These are phyloP conservation scores for Dispira simplex DNA, from an alignment of 192 early-diverging fungal species.

Conservation along the genomic window DNA sequence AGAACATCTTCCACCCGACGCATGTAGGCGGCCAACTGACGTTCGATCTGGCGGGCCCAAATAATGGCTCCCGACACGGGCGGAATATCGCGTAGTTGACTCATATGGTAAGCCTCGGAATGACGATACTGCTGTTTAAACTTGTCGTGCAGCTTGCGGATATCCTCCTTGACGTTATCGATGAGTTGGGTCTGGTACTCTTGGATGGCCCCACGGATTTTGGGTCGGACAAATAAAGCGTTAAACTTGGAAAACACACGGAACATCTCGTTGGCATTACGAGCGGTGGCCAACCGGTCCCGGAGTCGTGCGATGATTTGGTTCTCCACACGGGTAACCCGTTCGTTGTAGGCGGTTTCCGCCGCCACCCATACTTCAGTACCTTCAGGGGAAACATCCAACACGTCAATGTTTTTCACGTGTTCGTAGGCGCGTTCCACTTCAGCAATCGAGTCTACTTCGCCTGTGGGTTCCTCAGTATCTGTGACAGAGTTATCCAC, in stretches of 20 bases:
- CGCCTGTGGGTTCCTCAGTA: slow-evolving; percentile 32
- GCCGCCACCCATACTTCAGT: slow-evolving; percentile 85
- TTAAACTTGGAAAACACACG: slow-evolving; percentile 99
- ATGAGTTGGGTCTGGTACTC: slow-evolving; percentile 99
- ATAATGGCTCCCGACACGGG: slow-evolving; percentile 87
- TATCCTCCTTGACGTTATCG: slow-evolving; percentile 97
- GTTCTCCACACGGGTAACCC: slow-evolving; percentile 89
- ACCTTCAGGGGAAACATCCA: slow-evolving; percentile 89
- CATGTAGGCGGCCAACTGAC: slow-evolving; percentile 92
- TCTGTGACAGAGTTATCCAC: slow-evolving; percentile 8
- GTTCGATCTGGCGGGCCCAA: slow-evolving; percentile 96
- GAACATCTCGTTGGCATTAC: slow-evolving; percentile 99
- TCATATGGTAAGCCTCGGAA: slow-evolving; percentile 78
- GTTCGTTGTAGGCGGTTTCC: slow-evolving; percentile 86
- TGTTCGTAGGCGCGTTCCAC: slow-evolving; percentile 81
- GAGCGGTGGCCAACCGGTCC: slow-evolving; percentile 85
- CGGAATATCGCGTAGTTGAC: slow-evolving; percentile 82
- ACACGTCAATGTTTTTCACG: slow-evolving; percentile 84
- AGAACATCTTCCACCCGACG: slow-evolving; percentile 94
- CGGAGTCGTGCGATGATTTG: slow-evolving; percentile 89
- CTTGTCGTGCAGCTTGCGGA: slow-evolving; percentile 85
- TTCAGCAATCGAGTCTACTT: slow-evolving; percentile 72
- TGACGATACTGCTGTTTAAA: slow-evolving; percentile 85
- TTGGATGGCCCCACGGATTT: slow-evolving; percentile 98
- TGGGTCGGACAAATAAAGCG: slow-evolving; percentile 95